phyloP scores from a whole-genome alignment of 2,329 filamentous ascomycete species.

The Metarhizium anisopliae region DNA sequence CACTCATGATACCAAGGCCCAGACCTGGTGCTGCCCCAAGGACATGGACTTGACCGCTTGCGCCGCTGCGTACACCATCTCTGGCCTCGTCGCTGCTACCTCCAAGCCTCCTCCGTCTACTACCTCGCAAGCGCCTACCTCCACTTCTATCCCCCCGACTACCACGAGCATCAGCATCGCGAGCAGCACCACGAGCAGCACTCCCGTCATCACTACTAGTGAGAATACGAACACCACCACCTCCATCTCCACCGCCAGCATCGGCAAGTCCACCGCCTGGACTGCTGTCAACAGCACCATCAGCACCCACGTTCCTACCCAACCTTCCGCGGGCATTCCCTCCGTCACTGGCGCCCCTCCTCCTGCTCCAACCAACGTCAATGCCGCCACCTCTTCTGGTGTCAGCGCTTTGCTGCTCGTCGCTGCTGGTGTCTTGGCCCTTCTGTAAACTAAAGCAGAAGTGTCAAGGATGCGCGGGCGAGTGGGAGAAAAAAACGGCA shows the following conservation, averaged over 20 bases:
- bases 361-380: constrained; percentile 15
- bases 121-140: constrained; percentile 15
- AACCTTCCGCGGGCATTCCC: constrained; percentile 12
- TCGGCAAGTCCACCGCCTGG: constrained; percentile 20
- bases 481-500: background rate
- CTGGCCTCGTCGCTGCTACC: constrained; percentile 31
- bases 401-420: constrained; percentile 28
- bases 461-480: background rate
- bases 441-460: constrained; percentile 19
- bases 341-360: constrained; percentile 9
- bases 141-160: constrained; percentile 16
- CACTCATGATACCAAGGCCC: constrained; percentile 38
- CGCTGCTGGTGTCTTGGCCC: constrained; percentile 25
- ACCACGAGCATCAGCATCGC: constrained; percentile 12
- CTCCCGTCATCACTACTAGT: constrained; percentile 12
- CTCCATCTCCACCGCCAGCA: constrained; percentile 14
- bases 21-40: constrained; percentile 54
- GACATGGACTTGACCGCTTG: constrained; percentile 44
- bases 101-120: constrained; percentile 19
- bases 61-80: constrained; percentile 42
- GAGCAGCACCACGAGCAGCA: background rate
- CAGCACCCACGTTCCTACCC: constrained; percentile 15
- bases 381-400: constrained; percentile 21
- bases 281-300: constrained; percentile 24
- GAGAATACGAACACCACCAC: constrained; percentile 14